Evolutionary conservation across 345 rosid species (phyloP).

Genomic region (Acer negundo): DNA sequence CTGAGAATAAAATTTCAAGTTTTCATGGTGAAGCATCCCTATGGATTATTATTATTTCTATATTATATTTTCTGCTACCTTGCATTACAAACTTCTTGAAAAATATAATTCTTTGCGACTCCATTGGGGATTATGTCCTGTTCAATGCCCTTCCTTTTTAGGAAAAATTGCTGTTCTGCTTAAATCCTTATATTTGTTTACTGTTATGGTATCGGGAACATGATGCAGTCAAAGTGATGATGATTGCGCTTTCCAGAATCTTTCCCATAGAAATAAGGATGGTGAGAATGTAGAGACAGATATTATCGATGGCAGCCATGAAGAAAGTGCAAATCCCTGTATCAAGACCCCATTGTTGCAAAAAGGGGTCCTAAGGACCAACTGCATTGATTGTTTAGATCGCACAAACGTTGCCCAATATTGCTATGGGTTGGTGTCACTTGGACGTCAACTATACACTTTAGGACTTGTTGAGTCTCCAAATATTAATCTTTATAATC

Average conservation of each 20-base stretch:
- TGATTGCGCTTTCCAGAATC: slow-evolving; percentile 26
- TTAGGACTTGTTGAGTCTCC: slow-evolving; percentile 53
- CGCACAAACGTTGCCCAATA: slow-evolving; percentile 98
- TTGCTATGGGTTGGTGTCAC: slow-evolving; percentile 82
- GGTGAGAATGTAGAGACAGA: slow-evolving; percentile 32
- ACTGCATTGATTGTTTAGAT: slow-evolving; percentile 96
- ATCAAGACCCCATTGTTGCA: slow-evolving; percentile 55
- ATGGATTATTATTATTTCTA: neutral
- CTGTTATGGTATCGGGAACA: slow-evolving; percentile 27
- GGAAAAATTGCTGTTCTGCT: neutral
- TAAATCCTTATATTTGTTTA: neutral
- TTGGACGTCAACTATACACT: slow-evolving; percentile 77
- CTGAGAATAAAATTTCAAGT: neutral
- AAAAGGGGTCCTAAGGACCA: slow-evolving; percentile 87
- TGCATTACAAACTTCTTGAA: neutral
- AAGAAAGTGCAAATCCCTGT: slow-evolving; percentile 29
- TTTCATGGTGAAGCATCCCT: neutral
- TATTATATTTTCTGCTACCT: neutral
- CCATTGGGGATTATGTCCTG: neutral
- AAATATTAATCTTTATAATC: slow-evolving; percentile 62
- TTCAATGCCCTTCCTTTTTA: neutral
- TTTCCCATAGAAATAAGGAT: slow-evolving; percentile 33
- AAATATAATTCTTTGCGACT: neutral
- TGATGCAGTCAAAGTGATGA: slow-evolving; percentile 46
- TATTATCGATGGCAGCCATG: slow-evolving; percentile 23